Percentiles rank a stretch among this genome's conserved stretches.
Conservation (phyloP, 306 rosid genomes). For the Ormosia emarginata region DNA sequence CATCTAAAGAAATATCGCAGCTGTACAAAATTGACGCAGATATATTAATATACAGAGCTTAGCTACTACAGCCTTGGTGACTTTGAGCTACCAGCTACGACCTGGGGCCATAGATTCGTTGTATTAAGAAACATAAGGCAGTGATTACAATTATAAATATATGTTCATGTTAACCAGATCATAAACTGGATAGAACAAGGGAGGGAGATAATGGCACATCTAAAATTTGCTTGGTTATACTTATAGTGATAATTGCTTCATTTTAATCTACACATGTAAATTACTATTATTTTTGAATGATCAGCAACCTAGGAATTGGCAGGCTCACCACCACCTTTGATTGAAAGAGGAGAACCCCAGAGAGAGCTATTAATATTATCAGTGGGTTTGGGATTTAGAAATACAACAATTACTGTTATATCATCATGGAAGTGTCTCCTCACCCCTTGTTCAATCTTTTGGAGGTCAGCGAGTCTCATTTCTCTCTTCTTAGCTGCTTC, state of each 20-base stretch:
- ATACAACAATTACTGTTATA: constrained; percentile 71
- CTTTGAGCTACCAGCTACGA: constrained; percentile 4
- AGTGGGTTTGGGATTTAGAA: constrained; percentile 41
- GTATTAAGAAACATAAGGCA: background rate
- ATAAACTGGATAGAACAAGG: background rate
- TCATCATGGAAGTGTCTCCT: constrained; percentile 92
- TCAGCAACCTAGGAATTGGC: constrained; percentile 33
- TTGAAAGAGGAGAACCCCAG: constrained; percentile 51
- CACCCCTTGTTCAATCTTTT: constrained; percentile 68
- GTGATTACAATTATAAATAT: background rate
- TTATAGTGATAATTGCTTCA: constrained; percentile 11
- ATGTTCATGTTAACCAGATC: background rate
- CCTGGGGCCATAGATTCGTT: background rate
- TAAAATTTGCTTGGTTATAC: background rate
- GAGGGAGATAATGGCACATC: background rate
- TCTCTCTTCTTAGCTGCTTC: constrained; percentile 92
- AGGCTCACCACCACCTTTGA: constrained; percentile 62
- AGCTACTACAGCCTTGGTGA: background rate
- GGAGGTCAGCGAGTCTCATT: constrained; percentile 68
- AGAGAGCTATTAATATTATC: constrained; percentile 28
- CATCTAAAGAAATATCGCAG: no score
- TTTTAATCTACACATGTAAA: background rate
- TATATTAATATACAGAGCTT: background rate
- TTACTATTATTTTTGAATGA: background rate
- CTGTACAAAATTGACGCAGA: background rate